Evolutionary conservation across 306 rosid genomes (phyloP), one percentile per base, ranked within the genome.

Genomic region (Gastrolobium bilobum): DNA sequence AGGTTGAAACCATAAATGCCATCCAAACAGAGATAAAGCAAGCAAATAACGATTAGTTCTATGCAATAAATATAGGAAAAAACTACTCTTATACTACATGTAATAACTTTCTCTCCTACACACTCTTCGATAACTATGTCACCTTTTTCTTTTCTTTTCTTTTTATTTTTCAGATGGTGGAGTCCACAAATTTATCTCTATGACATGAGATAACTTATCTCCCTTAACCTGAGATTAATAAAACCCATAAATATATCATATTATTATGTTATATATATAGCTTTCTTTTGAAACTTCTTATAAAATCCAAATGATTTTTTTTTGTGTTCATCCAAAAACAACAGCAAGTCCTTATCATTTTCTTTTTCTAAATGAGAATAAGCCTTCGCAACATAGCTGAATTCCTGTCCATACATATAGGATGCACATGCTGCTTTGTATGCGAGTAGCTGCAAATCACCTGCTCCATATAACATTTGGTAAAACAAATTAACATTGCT

Each of bases 381-480:
- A 74, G 86, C 91, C 71, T 87, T 73, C 51, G 7, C 80, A 52
- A 89, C 85, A 82, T 92, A 94, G 71, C 66, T 33, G 82, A 80
- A 81, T 61, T 83, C 81, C 11, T 64, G 37, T 5, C 93, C 97
- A 57, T 89, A 94, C 79, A 94, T 87, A 79, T 91, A 89, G 1
- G 84, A 75, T 61, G 90, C 97, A 70, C 91, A 86, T 10, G 95
- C 91, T 40, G 97, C 97, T 91, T 94, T 94, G 83, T 87, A 91
- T 26, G 97, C 48, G 48, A 88, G 46, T 20, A 91, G 85, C 83
- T 85, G 86, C 88, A 91, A 75, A 81, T 89, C 87, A 83, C 94
- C 98, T 90, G 95, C 63, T 38, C 59, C 83, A 85, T 50, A 80
- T 29, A 43, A 78, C 67, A 82, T 26, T 56, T 5, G 33, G 29